These are phyloP conservation scores for Schizochytrium sp. DNA, from an alignment of 108 stramenopile genomes.

Conservation along the genomic window DNA sequence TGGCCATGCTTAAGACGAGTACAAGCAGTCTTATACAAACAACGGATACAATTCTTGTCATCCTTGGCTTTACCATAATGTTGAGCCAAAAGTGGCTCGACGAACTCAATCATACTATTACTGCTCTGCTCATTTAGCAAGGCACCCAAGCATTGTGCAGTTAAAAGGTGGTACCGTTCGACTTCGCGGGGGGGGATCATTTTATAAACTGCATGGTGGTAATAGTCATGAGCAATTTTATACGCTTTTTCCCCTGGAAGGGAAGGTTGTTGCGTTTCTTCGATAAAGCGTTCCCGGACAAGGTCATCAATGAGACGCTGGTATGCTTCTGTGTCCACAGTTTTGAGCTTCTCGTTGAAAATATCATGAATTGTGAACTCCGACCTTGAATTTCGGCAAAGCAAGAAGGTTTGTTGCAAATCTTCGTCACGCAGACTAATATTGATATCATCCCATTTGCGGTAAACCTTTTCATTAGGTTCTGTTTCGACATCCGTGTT, in stretches of 20 bases:
- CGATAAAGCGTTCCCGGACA: conserved; percentile 27
- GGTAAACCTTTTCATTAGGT: conserved; percentile 2
- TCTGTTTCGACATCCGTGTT: not conserved
- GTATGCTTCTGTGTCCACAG: not conserved
- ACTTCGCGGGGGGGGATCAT: conserved; percentile 48
- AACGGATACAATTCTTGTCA: conserved; percentile 23
- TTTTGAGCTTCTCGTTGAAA: conserved; percentile 42
- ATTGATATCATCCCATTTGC: conserved; percentile 56
- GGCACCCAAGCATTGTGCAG: conserved; percentile 7
- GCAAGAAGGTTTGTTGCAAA: conserved; percentile 29
- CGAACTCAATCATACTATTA: not conserved
- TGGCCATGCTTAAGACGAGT: conserved; percentile 8
- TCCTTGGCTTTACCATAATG: conserved; percentile 36
- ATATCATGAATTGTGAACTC: conserved; percentile 31
- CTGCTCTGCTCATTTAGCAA: not conserved
- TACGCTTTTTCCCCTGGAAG: conserved; percentile 6
- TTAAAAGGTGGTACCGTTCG: conserved; percentile 36
- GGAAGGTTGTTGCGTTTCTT: not conserved
- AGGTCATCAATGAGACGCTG: conserved; percentile 2
- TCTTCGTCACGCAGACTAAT: conserved; percentile 24
- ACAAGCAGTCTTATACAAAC: conserved; percentile 28
- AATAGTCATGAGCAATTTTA: conserved; percentile 42
- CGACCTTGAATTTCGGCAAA: conserved; percentile 37
- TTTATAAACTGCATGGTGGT: conserved; percentile 44
- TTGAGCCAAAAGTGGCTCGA: conserved; percentile 59